Percentiles rank a stretch among this genome's conserved stretches.
phyloP scores from a whole-genome alignment of 257 asterid species.

The Dorcoceras hygrometricum region DNA sequence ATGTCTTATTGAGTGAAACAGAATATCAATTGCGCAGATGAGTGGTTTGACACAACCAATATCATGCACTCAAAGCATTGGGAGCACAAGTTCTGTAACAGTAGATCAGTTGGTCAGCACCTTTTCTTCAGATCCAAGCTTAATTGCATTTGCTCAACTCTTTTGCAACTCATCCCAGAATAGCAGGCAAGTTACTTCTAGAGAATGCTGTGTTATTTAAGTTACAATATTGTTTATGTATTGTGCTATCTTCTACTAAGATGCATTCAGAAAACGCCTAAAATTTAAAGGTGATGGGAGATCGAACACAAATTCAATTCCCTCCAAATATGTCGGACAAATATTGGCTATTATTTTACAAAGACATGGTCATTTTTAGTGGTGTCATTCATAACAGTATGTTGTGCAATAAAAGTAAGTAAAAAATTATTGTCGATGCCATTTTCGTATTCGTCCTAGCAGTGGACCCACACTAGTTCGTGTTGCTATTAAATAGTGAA shows the following conservation, averaged over 20 bases:
- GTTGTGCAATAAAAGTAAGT: not conserved
- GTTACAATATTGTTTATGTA: conserved; percentile 10
- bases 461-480: not conserved
- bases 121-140: conserved; percentile 91
- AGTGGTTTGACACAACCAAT: conserved; percentile 60
- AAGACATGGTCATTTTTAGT: no score
- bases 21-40: conserved; percentile 49
- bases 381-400: no score
- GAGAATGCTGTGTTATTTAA: not conserved
- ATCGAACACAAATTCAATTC: not conserved
- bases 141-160: conserved; percentile 89
- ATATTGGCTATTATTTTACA: no score
- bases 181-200: conserved; percentile 57
- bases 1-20: conserved; percentile 23
- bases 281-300: not conserved
- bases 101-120: conserved; percentile 92
- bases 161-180: conserved; percentile 73
- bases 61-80: conserved; percentile 36
- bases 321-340: no score
- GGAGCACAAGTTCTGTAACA: conserved; percentile 50
- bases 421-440: not conserved
- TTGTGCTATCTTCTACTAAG: not conserved
- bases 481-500: not conserved
- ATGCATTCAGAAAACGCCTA: not conserved
- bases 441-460: no score